A percentile compares a stretch with the other conserved stretches of the same genome.
Evolutionary conservation across 1,284 basidiomycete genomes (phyloP).

Genomic region (Rhodotorula sp.): DNA sequence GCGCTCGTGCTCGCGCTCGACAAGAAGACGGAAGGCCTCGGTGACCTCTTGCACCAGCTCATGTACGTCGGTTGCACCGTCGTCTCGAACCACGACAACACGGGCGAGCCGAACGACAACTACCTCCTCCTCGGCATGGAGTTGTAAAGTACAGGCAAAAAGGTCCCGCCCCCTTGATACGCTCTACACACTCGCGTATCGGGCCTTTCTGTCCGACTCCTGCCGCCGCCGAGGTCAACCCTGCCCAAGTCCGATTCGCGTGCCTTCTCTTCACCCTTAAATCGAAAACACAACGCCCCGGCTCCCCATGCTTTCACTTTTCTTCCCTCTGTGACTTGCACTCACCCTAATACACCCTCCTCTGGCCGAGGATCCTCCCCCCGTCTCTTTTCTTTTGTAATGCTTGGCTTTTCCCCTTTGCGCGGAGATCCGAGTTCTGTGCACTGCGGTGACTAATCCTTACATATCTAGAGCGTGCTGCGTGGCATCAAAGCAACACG

Average conservation of each 20-base stretch:
- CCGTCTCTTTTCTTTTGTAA: neutral
- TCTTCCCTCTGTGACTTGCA: neutral
- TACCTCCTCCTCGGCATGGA: constrained; percentile 16
- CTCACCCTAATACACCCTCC: neutral
- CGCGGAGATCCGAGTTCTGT: neutral
- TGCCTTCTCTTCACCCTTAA: neutral
- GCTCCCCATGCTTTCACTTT: neutral
- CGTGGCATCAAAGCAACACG: neutral
- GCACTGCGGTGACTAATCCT: too few species aligned
- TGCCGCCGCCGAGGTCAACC: too few species aligned
- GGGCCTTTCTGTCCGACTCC: neutral
- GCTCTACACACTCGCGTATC: neutral
- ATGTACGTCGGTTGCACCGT: constrained; percentile 39
- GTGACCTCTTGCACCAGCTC: constrained; percentile 36
- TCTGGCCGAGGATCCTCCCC: constrained; percentile 6
- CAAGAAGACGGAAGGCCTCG: constrained; percentile 19
- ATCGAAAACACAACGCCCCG: neutral
- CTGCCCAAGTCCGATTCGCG: neutral
- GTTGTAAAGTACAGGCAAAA: neutral
- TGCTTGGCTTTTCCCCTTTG: neutral
- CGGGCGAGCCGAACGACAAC: constrained; percentile 4
- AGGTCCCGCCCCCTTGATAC: neutral
- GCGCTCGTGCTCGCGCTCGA: constrained; percentile 35
- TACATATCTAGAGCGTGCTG: neutral
- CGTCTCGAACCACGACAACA: constrained; percentile 7